Evolutionary conservation across 2,329 filamentous ascomycete species (phyloP).

Genomic region (Karstenula rhodostoma): DNA sequence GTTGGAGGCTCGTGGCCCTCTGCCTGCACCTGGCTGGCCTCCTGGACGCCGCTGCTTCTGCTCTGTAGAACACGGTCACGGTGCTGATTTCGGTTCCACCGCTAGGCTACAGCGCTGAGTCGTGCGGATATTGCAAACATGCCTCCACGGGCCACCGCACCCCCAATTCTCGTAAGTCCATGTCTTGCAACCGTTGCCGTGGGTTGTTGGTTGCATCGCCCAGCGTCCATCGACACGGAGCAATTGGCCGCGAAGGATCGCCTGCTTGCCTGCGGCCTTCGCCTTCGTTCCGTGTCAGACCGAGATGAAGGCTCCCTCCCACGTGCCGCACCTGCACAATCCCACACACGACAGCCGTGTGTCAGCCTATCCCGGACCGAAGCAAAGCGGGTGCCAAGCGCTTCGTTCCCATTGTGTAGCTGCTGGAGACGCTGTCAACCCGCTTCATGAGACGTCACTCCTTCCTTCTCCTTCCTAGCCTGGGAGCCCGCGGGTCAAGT

Average conservation of each 20-base stretch:
- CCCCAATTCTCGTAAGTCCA: constrained; percentile 58
- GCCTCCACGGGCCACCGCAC: constrained; percentile 56
- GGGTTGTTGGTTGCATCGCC: no score
- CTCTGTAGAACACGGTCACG: no score
- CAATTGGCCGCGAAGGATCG: constrained; percentile 1
- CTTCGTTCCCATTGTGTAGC: constrained; percentile 2
- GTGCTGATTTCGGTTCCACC: constrained; percentile 32
- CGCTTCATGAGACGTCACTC: not conserved
- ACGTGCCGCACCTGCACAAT: constrained; percentile 25
- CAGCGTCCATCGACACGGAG: not conserved
- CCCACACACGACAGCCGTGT: constrained; percentile 1
- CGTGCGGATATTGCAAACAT: constrained; percentile 62
- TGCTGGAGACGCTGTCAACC: constrained; percentile 12
- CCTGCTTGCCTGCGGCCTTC: not conserved
- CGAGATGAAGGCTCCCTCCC: constrained; percentile 34
- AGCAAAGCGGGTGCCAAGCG: constrained; percentile 27
- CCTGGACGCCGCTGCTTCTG: constrained; percentile 1
- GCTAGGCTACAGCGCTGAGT: constrained; percentile 58
- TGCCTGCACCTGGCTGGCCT: constrained; percentile 42
- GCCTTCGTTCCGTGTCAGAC: constrained; percentile 17
- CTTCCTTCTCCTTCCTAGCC: not conserved
- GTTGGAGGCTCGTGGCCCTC: constrained; percentile 45
- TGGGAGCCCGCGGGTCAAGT: not conserved
- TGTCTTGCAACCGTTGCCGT: constrained; percentile 18
- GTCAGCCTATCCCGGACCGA: constrained; percentile 17